Conservation (phyloP, 306 rosid species). For the Cercis canadensis region DNA sequence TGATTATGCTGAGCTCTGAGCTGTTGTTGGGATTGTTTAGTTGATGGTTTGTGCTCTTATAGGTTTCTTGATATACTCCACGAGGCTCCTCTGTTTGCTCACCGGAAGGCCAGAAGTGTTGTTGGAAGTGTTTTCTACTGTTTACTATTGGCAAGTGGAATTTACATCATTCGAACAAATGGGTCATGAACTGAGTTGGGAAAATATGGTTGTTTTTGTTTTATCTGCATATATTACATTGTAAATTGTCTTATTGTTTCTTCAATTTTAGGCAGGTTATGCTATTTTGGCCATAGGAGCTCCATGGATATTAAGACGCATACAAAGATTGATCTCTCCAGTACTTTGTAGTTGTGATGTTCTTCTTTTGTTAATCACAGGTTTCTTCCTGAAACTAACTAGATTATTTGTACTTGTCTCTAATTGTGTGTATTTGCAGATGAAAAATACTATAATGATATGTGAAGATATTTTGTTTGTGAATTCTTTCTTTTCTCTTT, state of each 20-base stretch:
- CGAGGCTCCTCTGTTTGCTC: conserved; percentile 93
- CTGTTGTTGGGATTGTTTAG: not conserved
- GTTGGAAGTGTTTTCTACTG: conserved; percentile 86
- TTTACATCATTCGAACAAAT: not conserved
- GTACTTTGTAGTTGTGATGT: conserved; percentile 89
- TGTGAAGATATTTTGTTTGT: not conserved
- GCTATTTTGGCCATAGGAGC: conserved; percentile 74
- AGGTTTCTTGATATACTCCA: conserved; percentile 95
- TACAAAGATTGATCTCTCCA: conserved; percentile 50
- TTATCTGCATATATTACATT: not conserved
- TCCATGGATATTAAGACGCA: conserved; percentile 73
- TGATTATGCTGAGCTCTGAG: not conserved
- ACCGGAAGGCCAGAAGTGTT: conserved; percentile 81
- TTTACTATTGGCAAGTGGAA: conserved; percentile 64
- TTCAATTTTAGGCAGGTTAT: conserved; percentile 73
- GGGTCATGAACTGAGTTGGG: conserved; percentile 21
- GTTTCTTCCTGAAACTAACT: conserved; percentile 41
- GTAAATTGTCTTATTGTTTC: conserved; percentile 32
- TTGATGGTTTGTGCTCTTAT: conserved; percentile 8
- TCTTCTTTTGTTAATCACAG: conserved; percentile 80
- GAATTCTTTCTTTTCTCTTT: no score
- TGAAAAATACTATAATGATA: not conserved
- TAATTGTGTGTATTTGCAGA: conserved; percentile 11
- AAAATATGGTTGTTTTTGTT: conserved; percentile 16
- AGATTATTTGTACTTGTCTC: conserved; percentile 24